Conservation (phyloP, 352 stramenopile genomes). For the Globisporangium carolinianum region DNA sequence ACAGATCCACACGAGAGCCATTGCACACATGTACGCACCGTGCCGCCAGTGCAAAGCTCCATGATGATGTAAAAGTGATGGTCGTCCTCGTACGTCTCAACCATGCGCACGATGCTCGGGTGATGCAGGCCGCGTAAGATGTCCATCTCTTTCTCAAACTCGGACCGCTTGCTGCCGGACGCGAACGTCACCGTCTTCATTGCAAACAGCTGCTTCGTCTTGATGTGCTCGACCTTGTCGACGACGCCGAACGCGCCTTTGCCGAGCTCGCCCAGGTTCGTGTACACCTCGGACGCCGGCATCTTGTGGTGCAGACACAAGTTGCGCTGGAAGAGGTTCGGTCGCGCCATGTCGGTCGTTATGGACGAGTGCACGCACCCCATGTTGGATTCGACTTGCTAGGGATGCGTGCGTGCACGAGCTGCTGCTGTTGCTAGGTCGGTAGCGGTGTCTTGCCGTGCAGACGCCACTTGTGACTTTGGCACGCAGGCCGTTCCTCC, state of each 20-base stretch:
- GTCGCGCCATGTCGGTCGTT: slow-evolving; percentile 27
- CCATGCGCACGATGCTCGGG: slow-evolving; percentile 73
- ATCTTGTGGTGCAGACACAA: slow-evolving; percentile 68
- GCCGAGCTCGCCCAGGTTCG: slow-evolving; percentile 44
- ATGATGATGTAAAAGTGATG: slow-evolving; percentile 86
- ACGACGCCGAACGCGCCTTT: slow-evolving; percentile 71
- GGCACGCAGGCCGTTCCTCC: no score
- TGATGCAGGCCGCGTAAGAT: slow-evolving; percentile 71
- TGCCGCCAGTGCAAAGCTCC: slow-evolving; percentile 65
- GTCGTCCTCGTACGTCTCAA: slow-evolving; percentile 72
- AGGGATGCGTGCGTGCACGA: no score
- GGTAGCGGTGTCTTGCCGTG: background rate
- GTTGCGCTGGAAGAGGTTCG: slow-evolving; percentile 76
- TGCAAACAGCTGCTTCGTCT: slow-evolving; percentile 57
- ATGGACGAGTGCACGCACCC: slow-evolving; percentile 52
- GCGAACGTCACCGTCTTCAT: slow-evolving; percentile 78
- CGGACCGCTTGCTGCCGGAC: slow-evolving; percentile 48
- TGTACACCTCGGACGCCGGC: slow-evolving; percentile 39
- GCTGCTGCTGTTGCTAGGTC: background rate
- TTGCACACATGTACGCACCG: slow-evolving; percentile 7
- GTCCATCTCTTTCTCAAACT: slow-evolving; percentile 77
- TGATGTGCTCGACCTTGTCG: slow-evolving; percentile 63
- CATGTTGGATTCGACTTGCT: slow-evolving; percentile 21
- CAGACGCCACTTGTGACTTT: background rate
- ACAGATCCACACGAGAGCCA: no score